Conservation (phyloP, 352 stramenopile species). For the Phytophthora litchii region DNA sequence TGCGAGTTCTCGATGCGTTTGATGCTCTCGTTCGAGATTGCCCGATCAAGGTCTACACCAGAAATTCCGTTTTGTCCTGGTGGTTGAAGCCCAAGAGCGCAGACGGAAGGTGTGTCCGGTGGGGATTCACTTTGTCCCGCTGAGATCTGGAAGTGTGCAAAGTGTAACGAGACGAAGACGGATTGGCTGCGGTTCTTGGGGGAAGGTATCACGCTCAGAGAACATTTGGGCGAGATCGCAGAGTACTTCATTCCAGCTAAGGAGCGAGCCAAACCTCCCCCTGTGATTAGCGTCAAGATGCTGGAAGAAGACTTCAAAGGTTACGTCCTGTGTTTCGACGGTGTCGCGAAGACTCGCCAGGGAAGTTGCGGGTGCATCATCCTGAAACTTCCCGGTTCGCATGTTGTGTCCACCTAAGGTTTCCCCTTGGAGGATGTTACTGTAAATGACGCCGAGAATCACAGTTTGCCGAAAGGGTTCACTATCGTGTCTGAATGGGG, state of each 20-base stretch:
- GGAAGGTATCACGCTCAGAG: background rate
- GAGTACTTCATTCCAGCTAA: background rate
- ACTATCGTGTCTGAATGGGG: no score
- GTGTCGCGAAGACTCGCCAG: background rate
- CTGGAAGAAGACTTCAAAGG: background rate
- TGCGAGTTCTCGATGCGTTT: background rate
- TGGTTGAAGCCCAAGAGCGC: background rate
- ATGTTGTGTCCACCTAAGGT: no score
- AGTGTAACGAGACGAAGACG: background rate
- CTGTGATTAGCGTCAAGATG: background rate
- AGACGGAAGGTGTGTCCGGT: background rate
- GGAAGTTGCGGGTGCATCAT: no score
- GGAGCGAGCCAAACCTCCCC: background rate
- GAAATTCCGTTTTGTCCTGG: background rate
- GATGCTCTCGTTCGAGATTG: background rate
- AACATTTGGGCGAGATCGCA: background rate
- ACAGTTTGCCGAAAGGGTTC: no score
- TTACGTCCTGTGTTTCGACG: background rate
- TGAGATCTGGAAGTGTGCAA: background rate
- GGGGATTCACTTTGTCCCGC: background rate
- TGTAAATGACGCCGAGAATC: no score
- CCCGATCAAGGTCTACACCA: background rate
- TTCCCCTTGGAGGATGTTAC: no score
- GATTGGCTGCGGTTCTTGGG: background rate
- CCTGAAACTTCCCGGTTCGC: no score